Evolutionary conservation across 1,139 yeast species (phyloP).

Genomic region (Ogataea hybrid): DNA sequence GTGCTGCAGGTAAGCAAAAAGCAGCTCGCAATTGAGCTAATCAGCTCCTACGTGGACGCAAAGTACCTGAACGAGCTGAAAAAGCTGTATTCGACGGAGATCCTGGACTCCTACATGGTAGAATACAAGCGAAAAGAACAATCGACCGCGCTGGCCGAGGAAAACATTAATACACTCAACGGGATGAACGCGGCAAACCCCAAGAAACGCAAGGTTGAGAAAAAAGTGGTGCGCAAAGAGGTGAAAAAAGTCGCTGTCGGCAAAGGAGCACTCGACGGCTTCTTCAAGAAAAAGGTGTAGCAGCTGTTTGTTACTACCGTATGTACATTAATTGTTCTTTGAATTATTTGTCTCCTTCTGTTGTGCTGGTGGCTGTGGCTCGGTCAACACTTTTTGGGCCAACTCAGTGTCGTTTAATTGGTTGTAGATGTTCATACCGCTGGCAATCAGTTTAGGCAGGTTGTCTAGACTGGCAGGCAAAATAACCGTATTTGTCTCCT

Average conservation of each 20-base stretch:
- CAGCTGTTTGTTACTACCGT: slow-evolving; percentile 5
- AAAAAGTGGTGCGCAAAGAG: slow-evolving; percentile 36
- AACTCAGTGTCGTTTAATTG: slow-evolving; percentile 38
- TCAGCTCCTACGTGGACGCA: slow-evolving; percentile 26
- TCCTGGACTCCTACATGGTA: slow-evolving; percentile 35
- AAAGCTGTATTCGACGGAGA: slow-evolving; percentile 32
- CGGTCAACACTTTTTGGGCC: slow-evolving; percentile 15
- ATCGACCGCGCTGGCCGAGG: slow-evolving; percentile 37
- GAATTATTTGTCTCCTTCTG: neutral
- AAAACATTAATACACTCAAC: slow-evolving; percentile 35
- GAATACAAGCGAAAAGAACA: slow-evolving; percentile 34
- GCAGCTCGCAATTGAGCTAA: slow-evolving; percentile 25
- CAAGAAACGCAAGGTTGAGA: slow-evolving; percentile 22
- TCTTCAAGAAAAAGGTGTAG: slow-evolving; percentile 39
- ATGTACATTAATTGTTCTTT: slow-evolving; percentile 10
- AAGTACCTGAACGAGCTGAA: slow-evolving; percentile 19
- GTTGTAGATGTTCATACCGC: slow-evolving; percentile 72
- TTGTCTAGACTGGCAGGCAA: slow-evolving; percentile 78
- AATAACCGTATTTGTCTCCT: slow-evolving; percentile 75
- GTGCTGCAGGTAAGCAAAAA: slow-evolving; percentile 16
- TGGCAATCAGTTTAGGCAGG: slow-evolving; percentile 70
- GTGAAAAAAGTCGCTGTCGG: slow-evolving; percentile 43
- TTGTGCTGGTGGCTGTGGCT: neutral
- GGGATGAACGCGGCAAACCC: slow-evolving; percentile 25
- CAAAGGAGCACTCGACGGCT: slow-evolving; percentile 62